Evolutionary conservation across 140 eudicot species (phyloP), one percentile per base, ranked within the genome.

Genomic region (Cichorium intybus): DNA sequence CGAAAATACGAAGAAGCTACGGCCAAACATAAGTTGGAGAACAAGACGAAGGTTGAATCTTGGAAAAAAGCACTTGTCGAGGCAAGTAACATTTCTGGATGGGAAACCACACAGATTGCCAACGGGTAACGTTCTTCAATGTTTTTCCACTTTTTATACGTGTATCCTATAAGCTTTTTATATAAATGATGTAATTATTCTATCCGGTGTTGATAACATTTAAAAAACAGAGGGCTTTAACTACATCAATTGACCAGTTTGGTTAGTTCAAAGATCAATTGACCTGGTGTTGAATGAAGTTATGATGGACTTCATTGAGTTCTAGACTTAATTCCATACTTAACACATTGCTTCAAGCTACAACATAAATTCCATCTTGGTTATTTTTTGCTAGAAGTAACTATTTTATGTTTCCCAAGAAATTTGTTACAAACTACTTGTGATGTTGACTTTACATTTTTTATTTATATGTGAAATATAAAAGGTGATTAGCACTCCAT

Each of bases 51-150:
- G 18, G 61, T 60, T 59, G 68, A 46, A 70, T 70, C 52, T 2
- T 63, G 73, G 73, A 58, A 45, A 56, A 33, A 56, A 10, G 73
- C 79, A 28, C 33, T 64, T 5, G 52, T 16, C 3, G 53, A 46
- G 28, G 78, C 49, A 10, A 24, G 58, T 41, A 52, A 27, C 35
- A 6, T 72, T 26, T 11, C 51, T 39, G 71, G 77, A 54, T 54
- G 52, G 60, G 69, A 4, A 23, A 18, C 49, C 14, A 34, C 20
- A 9, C 10, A 67, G 16, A 7, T 41, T 27, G 69, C 60, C 16
- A 33, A 31, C 5, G 61, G 68, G 75, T 70, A 58, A 3, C 41
- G 1, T 35, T 21, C 20, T 37, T 37, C 16, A 37, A 37, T 27
- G 1, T 10, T 10, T 37, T 37, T 11, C 4, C 46, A 37, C 46